phyloP scores from a whole-genome alignment of 2,329 filamentous ascomycete genomes.

The Pseudogymnoascus sp. region DNA sequence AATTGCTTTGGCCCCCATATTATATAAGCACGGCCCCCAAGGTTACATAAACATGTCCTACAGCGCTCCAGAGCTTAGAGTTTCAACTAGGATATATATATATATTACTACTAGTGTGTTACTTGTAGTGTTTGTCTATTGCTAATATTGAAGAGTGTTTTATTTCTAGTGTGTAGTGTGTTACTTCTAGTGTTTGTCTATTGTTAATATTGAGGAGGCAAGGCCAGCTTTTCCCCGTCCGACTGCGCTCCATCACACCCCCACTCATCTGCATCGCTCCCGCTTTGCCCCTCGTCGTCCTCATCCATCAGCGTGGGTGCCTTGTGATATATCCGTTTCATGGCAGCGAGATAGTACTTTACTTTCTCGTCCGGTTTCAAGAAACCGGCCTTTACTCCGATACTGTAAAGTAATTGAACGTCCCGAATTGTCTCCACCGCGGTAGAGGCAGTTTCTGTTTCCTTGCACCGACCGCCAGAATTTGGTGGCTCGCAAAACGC shows the following conservation, averaged over 20 bases:
- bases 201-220: neutral
- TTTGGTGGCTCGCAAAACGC: neutral
- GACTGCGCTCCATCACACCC: neutral
- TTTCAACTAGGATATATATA: neutral
- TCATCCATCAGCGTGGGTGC: neutral
- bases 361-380: neutral
- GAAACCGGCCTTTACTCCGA: neutral
- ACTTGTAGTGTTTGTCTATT: neutral
- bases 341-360: neutral
- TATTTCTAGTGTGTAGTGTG: too few species aligned
- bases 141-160: neutral
- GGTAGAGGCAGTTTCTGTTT: neutral
- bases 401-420: conserved; percentile 1
- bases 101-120: neutral
- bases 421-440: neutral
- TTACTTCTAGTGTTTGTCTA: too few species aligned
- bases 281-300: neutral
- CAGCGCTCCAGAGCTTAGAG: neutral
- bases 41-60: neutral
- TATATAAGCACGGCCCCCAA: neutral
- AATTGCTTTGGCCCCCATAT: neutral
- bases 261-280: neutral
- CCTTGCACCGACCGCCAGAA: neutral
- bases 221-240: neutral
- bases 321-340: neutral